These are phyloP conservation scores for Ambrosia hybrid DNA, from an alignment of 140 eudicot species.

Conservation along the genomic window DNA sequence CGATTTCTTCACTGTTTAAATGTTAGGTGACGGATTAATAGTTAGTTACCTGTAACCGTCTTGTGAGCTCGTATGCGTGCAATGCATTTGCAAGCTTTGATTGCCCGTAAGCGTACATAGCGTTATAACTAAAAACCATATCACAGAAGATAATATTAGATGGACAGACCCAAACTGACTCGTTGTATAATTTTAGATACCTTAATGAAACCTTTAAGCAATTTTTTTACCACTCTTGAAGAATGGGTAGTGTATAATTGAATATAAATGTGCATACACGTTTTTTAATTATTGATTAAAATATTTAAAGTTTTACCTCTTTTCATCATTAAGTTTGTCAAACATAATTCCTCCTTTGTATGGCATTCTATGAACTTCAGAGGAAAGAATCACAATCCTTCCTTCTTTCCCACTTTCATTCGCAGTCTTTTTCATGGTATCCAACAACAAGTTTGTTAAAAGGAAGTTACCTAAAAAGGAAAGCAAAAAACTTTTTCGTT, in stretches of 20 bases:
- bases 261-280: too few relatives aligned
- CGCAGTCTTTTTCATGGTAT: slow-evolving; percentile 81
- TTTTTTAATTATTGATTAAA: neutral
- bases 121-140: slow-evolving; percentile 54
- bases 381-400: slow-evolving; percentile 71
- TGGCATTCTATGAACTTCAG: slow-evolving; percentile 47
- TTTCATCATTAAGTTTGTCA: slow-evolving; percentile 69
- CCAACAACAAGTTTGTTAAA: slow-evolving; percentile 68
- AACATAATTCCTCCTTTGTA: slow-evolving; percentile 73
- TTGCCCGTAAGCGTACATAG: slow-evolving; percentile 67
- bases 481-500: neutral
- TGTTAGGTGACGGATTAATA: neutral
- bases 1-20: neutral
- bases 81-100: slow-evolving; percentile 78
- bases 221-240: too few relatives aligned
- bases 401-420: slow-evolving; percentile 63
- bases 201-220: neutral
- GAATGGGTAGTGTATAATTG: too few relatives aligned
- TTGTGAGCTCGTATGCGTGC: slow-evolving; percentile 70
- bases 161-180: neutral
- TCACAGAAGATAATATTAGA: neutral
- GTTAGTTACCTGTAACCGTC: slow-evolving; percentile 47
- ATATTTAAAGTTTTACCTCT: slow-evolving; percentile 34
- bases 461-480: slow-evolving; percentile 63
- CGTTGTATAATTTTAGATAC: neutral